Evolutionary conservation across 306 rosid genomes (phyloP), one percentile per base, ranked within the genome.

Genomic region (Senna tora): DNA sequence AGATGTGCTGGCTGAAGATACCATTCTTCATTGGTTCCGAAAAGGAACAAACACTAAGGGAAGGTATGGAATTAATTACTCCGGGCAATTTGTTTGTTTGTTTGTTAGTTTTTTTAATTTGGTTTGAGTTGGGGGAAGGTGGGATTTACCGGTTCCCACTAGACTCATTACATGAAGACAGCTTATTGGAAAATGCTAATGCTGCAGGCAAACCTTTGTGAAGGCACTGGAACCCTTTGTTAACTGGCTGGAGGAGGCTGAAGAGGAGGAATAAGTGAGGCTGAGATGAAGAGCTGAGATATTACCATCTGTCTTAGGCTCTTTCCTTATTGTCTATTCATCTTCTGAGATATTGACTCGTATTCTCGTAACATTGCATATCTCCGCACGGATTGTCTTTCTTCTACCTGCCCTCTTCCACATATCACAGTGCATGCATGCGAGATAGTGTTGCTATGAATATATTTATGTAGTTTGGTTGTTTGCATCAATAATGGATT

Each of bases 171-270:
- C 30, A 25, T 25, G 70, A 36, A 22, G 20, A 65, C 51, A n/a
- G 58, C 32, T 36, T n/a, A 1, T 74, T 52, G 77, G 71, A 65
- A 71, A 79, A 60, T 75, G 59, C 54, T 43, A 53, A 38, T 61
- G 67, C 49, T 61, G 67, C 91, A 95, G 99, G 92, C 99, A 95
- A 86, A 89, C 89, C 74, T 95, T 95, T 77, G 96, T 92, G 87
- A 95, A 91, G 89, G 96, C 99, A 5, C 75, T 95, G 79, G 99
- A 95, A 74, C 91, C 96, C 34, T 86, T 91, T 51, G 97, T 95
- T 87, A 95, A 81, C 41, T 95, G 99, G 99, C 92, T 95, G 87
- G 99, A 95, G 84, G 99, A 91, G 90, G 99, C 99, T 8, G 99
- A 95, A 81, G 99, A 95, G 71, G 99, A 95, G 88, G 99, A 95